phyloP scores from a whole-genome alignment of 2,329 filamentous ascomycete species.

The Aspergillus sp. region DNA sequence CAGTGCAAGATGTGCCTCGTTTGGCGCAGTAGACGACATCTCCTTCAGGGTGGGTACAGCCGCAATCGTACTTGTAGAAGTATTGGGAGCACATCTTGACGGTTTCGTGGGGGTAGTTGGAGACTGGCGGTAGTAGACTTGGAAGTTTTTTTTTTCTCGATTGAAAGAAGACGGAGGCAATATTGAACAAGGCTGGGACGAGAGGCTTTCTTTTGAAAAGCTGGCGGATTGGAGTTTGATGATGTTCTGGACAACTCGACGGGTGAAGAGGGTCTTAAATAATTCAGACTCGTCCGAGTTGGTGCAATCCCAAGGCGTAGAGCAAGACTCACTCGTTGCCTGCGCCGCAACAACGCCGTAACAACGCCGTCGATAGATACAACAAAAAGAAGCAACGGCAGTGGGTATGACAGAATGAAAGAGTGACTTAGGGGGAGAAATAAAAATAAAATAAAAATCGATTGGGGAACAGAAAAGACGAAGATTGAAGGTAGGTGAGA shows the following conservation, averaged over 20 bases:
- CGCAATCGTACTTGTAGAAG: slow-evolving; percentile 39
- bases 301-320: slow-evolving; percentile 17
- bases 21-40: slow-evolving; percentile 37
- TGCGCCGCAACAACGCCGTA: slow-evolving; percentile 24
- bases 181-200: not conserved
- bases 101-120: not conserved
- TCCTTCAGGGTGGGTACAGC: slow-evolving; percentile 33
- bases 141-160: not conserved
- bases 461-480: slow-evolving; percentile 8
- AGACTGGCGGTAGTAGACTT: not conserved
- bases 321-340: slow-evolving; percentile 19
- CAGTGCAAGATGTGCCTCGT: slow-evolving; percentile 32
- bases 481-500: slow-evolving; percentile 17
- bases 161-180: not conserved
- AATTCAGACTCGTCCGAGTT: slow-evolving; percentile 15
- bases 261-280: slow-evolving; percentile 25
- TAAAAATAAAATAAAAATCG: slow-evolving; percentile 12
- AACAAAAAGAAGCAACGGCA: slow-evolving; percentile 12
- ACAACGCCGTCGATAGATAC: slow-evolving; percentile 20
- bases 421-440: slow-evolving; percentile 8
- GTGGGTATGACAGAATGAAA: slow-evolving; percentile 5
- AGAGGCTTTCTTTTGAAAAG: slow-evolving; percentile 3
- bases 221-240: slow-evolving; percentile 8
- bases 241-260: slow-evolving; percentile 13
- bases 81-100: slow-evolving; percentile 38